Evolutionary conservation across 768 basidiomycete genomes (phyloP).

Genomic region (Cytidiella melzeri): DNA sequence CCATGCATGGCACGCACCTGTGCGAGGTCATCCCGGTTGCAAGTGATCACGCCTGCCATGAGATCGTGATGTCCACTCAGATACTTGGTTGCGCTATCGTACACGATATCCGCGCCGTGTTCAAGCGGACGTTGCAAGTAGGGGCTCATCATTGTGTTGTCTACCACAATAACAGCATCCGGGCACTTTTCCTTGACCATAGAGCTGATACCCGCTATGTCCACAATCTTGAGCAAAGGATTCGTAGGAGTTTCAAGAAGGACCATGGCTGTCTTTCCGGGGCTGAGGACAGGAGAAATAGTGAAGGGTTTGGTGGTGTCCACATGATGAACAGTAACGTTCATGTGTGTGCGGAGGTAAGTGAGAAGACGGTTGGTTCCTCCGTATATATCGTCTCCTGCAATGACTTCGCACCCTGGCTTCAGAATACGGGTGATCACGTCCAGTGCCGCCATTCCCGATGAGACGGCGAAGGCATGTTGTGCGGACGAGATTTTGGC

Average conservation of each 20-base stretch:
- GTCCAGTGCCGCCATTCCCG: conserved; percentile 98
- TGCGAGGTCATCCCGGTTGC: conserved; percentile 85
- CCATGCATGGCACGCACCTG: conserved; percentile 43
- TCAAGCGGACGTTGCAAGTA: conserved; percentile 94
- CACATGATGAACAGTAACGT: conserved; percentile 87
- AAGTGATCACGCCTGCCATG: conserved; percentile 95
- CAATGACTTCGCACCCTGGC: conserved; percentile 92
- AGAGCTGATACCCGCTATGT: conserved; percentile 76
- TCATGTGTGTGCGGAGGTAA: conserved; percentile 83
- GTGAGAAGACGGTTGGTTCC: conserved; percentile 93
- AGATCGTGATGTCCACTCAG: conserved; percentile 97
- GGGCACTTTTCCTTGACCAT: conserved; percentile 80
- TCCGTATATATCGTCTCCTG: conserved; percentile 96
- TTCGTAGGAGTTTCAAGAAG: conserved; percentile 97
- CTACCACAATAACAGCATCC: conserved; percentile 81
- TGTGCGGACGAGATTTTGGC: conserved; percentile 93
- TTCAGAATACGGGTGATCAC: conserved; percentile 90
- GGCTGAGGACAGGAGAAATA: conserved; percentile 56
- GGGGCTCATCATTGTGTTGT: conserved; percentile 99
- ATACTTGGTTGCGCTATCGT: conserved; percentile 98
- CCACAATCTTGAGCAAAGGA: conserved; percentile 91
- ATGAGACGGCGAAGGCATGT: conserved; percentile 89
- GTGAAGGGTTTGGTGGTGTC: conserved; percentile 77
- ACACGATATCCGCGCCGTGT: conserved; percentile 94
- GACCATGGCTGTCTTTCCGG: conserved; percentile 86